Percentiles rank a stretch among this genome's conserved stretches.
Evolutionary conservation across 2,329 filamentous ascomycete species (phyloP).

Genomic region (Fusarium sp.): DNA sequence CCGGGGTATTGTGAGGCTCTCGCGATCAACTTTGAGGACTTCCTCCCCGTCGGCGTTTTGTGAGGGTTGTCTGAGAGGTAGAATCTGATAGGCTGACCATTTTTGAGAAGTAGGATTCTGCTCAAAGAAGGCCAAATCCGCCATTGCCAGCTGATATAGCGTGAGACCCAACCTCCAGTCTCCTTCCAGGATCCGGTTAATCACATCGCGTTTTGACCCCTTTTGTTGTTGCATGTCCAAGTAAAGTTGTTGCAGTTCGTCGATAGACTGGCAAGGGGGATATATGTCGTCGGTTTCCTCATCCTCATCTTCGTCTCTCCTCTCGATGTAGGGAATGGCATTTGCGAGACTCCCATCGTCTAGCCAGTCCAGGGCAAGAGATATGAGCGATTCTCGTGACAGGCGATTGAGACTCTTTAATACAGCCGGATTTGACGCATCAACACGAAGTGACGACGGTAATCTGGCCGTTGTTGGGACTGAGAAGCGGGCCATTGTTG

Average conservation of each 20-base stretch:
- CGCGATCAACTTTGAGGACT: conserved; percentile 53
- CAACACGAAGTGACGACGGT: conserved; percentile 73
- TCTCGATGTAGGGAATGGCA: conserved; percentile 53
- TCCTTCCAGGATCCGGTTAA: conserved; percentile 70
- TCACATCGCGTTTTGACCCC: conserved; percentile 68
- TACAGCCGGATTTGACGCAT: conserved; percentile 68
- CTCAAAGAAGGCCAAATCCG: conserved; percentile 71
- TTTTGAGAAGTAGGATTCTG: conserved; percentile 69
- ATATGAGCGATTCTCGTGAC: conserved; percentile 74
- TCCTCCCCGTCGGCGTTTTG: conserved; percentile 52
- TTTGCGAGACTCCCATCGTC: conserved; percentile 68
- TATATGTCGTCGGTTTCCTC: conserved; percentile 72
- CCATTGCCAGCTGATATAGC: conserved; percentile 72
- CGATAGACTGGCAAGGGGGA: conserved; percentile 69
- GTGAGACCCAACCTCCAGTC: conserved; percentile 72
- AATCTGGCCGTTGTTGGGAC: conserved; percentile 76
- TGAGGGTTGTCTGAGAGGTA: conserved; percentile 56
- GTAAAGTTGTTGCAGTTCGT: conserved; percentile 72
- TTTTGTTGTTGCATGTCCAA: conserved; percentile 64
- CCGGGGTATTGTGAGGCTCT: conserved; percentile 65
- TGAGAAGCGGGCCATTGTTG: conserved; percentile 63
- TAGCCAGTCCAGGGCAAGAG: conserved; percentile 79
- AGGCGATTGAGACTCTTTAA: conserved; percentile 72
- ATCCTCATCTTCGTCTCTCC: conserved; percentile 56
- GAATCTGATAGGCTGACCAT: conserved; percentile 69